phyloP scores from a whole-genome alignment of 176 grass and related monocot species.

The Aegilops tauschii region DNA sequence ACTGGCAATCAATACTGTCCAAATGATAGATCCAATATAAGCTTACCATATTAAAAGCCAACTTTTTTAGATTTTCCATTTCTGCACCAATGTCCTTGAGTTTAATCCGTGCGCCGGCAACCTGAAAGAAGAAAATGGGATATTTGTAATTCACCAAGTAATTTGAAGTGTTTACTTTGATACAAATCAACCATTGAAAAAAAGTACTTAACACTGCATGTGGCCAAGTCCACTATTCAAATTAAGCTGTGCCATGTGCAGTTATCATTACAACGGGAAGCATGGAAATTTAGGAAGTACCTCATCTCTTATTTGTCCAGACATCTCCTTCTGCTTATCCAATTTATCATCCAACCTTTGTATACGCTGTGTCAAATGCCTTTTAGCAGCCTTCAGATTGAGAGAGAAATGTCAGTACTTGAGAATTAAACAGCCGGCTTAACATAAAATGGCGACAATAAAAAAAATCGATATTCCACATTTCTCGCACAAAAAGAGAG shows the following conservation, averaged over 20 bases:
- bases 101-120: constrained; percentile 54
- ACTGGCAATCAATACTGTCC: not conserved
- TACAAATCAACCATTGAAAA: not conserved
- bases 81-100: constrained; percentile 61
- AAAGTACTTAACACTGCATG: not conserved
- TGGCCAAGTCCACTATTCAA: not conserved
- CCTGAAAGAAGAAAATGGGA: constrained; percentile 27
- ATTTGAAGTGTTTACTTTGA: not conserved
- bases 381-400: constrained; percentile 62
- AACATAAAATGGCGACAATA: not conserved
- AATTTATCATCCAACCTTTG: constrained; percentile 79
- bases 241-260: not conserved
- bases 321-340: constrained; percentile 78
- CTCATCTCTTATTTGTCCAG: constrained; percentile 66
- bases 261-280: not conserved
- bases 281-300: constrained; percentile 23
- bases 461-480: not conserved
- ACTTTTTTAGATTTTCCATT: constrained; percentile 46
- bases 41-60: constrained; percentile 46
- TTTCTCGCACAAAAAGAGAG: not conserved
- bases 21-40: constrained; percentile 1
- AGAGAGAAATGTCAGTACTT: not conserved
- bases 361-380: constrained; percentile 72
- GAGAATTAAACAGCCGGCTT: not conserved
- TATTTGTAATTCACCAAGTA: not conserved